Evolutionary conservation across 352 stramenopile genomes (phyloP), one percentile per base, ranked within the genome.

Genomic region (Globisporangium rhizosaccharum): DNA sequence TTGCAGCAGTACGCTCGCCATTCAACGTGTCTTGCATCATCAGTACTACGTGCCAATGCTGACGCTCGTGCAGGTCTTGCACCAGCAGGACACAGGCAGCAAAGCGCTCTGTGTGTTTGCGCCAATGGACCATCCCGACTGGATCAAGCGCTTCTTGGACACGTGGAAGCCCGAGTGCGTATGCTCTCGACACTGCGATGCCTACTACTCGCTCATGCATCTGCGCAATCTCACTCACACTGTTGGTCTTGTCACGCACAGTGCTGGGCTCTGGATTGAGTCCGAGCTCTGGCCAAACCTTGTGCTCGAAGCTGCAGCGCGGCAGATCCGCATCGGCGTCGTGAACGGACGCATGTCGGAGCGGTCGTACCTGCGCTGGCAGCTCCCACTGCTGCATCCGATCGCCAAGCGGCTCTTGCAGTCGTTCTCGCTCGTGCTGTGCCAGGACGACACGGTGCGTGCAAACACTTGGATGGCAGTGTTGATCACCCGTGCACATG

Each of bases 221-320:
- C 33, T 12, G 33, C 33, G 10, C 33, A 39, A 12, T 12, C 33
- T 10, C 33, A 14, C 33, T 39, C 33, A 39, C 33, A 39, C 33
- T 12, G 10, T 39, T 6, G 33, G 7, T 39, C 33, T 39, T 46
- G 41, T 15, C 15, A 46, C 41, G 9, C 26, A 14, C 47, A 88
- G 83, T 54, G 79, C 70, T 33, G 83, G 80, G 10, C 63, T 92
- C 25, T 92, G 79, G 80, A 72, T 90, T 53, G 83, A 92, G 65
- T 92, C 83, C 23, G 83, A 92, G 63, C 64, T 92, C n/a, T 92
- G 83, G 83, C 83, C 80, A 6, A 88, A 75, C 25, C 59, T 92
- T 26, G 80, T 92, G 18, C 58, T 61, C 14, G 79, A 89, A 66
- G 76, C 76, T 17, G 10, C 33, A 39, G 33, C 48, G 49, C 58